Conservation (phyloP, 257 asterid genomes). For the Linderniella brevidens region DNA sequence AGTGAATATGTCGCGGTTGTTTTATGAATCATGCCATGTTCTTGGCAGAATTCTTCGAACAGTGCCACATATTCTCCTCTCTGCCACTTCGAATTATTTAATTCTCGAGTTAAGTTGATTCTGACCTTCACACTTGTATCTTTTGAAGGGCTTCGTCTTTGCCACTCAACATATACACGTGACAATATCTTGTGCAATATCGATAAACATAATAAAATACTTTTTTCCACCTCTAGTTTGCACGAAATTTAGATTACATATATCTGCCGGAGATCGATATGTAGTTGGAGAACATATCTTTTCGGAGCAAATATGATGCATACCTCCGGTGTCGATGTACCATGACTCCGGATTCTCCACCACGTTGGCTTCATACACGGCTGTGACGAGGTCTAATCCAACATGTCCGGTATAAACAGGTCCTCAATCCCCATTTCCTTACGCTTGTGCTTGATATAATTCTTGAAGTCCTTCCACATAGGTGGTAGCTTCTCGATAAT, state of each 20-base stretch:
- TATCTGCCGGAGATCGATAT: too few species aligned
- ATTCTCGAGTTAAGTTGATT: background rate
- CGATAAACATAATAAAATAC: background rate
- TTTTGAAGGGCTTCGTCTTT: background rate
- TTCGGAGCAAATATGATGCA: too few species aligned
- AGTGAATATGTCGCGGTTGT: background rate
- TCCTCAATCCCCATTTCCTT: too few species aligned
- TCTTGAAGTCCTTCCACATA: too few species aligned
- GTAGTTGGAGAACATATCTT: too few species aligned
- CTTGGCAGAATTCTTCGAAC: background rate
- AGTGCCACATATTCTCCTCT: background rate
- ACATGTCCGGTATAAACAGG: too few species aligned
- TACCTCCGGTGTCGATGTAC: background rate
- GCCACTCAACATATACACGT: background rate
- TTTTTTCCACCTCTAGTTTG: background rate
- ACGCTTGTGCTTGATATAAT: too few species aligned
- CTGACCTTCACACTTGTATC: background rate
- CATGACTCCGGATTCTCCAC: background rate
- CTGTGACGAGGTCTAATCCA: too few species aligned
- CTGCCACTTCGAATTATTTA: background rate
- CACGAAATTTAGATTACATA: background rate
- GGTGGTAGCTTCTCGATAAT: too few species aligned
- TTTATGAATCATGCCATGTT: background rate
- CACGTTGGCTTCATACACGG: too few species aligned
- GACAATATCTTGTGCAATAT: conserved; percentile 1